Percentiles rank a stretch among this genome's conserved stretches.
Evolutionary conservation across 306 rosid genomes (phyloP).

Genomic region (Datisca glomerata): DNA sequence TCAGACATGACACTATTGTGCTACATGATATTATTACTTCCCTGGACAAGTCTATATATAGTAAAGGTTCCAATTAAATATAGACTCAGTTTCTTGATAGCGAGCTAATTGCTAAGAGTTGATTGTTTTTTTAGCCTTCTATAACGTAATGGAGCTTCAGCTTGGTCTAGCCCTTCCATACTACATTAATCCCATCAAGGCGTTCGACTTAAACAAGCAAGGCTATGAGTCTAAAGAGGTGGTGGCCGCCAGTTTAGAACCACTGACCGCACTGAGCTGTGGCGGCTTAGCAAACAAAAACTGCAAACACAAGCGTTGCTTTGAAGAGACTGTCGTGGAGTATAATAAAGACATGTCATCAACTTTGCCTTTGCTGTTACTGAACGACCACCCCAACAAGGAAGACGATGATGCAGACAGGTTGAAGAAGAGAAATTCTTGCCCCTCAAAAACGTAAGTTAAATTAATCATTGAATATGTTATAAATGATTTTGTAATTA

Average conservation of each 20-base stretch:
- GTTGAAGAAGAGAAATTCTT: conserved; percentile 15
- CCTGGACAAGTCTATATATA: too few species aligned
- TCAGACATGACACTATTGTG: too few species aligned
- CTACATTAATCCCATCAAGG: conserved; percentile 19
- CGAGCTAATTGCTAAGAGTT: too few species aligned
- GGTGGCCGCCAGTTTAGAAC: too few species aligned
- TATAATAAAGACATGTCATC: background rate
- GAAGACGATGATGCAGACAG: conserved; percentile 30
- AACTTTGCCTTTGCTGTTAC: conserved; percentile 36
- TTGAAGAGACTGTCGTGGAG: conserved; percentile 25
- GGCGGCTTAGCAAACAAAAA: too few species aligned
- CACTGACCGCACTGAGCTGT: conserved; percentile 3
- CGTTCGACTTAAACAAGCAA: conserved; percentile 12
- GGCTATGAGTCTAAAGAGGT: conserved; percentile 6
- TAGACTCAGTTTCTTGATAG: too few species aligned
- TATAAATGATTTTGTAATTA: too few species aligned
- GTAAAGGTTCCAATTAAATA: too few species aligned
- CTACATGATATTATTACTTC: too few species aligned
- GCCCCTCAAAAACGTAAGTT: conserved; percentile 34
- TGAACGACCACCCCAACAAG: conserved; percentile 55
- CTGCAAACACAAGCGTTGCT: conserved; percentile 38
- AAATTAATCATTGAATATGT: background rate
- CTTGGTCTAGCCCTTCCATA: conserved; percentile 40
- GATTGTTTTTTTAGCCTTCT: too few species aligned
- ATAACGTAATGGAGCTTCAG: conserved; percentile 67